Base-by-base conservation (phyloP, 2,329 filamentous ascomycete species). In the Zymoseptoria passerinii region DNA sequence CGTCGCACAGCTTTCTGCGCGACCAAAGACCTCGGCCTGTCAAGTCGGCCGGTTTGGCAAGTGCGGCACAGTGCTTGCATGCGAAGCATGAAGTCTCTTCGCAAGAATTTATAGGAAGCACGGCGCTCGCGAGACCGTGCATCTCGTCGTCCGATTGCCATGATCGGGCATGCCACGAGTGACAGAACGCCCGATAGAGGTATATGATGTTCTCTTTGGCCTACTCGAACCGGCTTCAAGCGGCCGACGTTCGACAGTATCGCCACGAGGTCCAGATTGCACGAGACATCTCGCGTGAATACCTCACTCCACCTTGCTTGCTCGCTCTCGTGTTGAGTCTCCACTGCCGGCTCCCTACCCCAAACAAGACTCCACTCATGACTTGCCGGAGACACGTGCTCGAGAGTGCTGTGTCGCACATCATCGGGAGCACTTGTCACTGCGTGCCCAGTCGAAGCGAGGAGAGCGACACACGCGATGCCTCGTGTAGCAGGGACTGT, bases 131-230 rank as follows among this genome's bases (percentile, higher is more conserved):
- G 50, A 27, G 35, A n/a, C 13, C 18, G 23, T 28, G 20, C 50
- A 52, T 27, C 50, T 20, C 16, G 5, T 18, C 3, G 16, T 27
- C 9, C 19, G 50, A 52, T 27, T 52, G 50, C 23, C 23, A 52
- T 28, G 28, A 23, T 23, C 28, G 16, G 50, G 7, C 16, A 23
- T 18, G 50, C 8, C 27, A 28, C 13, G 9, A 18, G 13, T 28
- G 50, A 52, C 50, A 52, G 50, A 29, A 52, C 50, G 50, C 50
- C 23, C 50, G 23, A 52, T 52, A 52, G n/a, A n/a, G n/a, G n/a
- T n/a, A n/a, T 27, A 27, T 13, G 13, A 28, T 52, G 19, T 28
- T 27, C 23, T 52, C 23, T 44, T 16, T 16, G 16, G 16, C 16
- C 35, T 44, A 16, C 35, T 16, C 4, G 10, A 40, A 2, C 23